Evolutionary conservation across 495 filamentous ascomycete species (phyloP), one percentile per base, ranked within the genome.

Genomic region (Paragyromitra xinjiangensis): DNA sequence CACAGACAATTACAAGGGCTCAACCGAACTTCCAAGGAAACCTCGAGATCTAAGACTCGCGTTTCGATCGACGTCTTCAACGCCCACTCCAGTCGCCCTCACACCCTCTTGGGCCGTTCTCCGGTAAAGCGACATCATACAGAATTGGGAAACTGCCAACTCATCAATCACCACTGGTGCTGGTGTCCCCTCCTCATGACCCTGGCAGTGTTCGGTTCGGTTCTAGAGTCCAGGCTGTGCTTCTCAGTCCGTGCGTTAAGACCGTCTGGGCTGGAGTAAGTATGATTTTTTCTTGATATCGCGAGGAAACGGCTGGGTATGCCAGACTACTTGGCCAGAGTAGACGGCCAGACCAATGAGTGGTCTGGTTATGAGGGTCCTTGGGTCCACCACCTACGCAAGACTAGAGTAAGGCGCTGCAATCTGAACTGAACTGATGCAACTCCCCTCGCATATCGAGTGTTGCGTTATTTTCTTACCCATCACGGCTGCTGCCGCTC

Each of bases 1-100:
- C 73, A 76, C 73, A 69, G 73, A 61, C 66, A 16, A 22, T 56
- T 29, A 8, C 37, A 50, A 53, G 66, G 66, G 8, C 58, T 50
- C 39, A 77, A 73, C 61, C 53, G 53, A 73, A 73, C 65, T 74
- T 68, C 55, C 71, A 74, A 74, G 65, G 73, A 51, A 73, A 37
- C 63, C 39, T 53, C 39, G 29, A 73, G 74, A 77, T 77, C 62
- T 77, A 58, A 73, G 70, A 73, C 70, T 73, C 70, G 53, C 70
- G 22, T 77, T 73, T 51, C 29, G 74, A 77, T 77, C 74, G 74
- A 66, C 73, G n/a, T 37, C 66, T 3, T 59, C 24, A 55, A 65
- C 69, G 26, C 59, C 55, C 22, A 26, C 66, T 22, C 50, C 50
- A 70, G 14, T 42, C 19, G 48, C 42, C 22, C 37, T 71, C 56